Evolutionary conservation across 2,329 filamentous ascomycete genomes (phyloP), one percentile per base, ranked within the genome.

Genomic region (Colletotrichum sojae): DNA sequence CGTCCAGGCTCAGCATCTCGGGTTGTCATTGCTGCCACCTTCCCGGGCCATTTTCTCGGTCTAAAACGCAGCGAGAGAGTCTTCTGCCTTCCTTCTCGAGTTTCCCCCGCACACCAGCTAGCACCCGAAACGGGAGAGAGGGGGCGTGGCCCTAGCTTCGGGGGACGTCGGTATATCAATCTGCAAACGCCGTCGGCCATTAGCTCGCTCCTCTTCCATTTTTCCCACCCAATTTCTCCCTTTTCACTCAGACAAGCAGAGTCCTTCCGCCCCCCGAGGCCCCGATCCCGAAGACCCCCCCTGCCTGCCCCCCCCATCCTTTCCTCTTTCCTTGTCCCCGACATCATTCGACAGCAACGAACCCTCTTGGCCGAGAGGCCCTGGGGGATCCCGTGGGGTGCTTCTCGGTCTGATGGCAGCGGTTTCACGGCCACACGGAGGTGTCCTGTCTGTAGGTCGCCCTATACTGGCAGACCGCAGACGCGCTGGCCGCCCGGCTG

Each of bases 351-450:
- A 69, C 62, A 66, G 65, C 68, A 60, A 49, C 51, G 36, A 68
- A 60, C 39, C 68, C 68, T 70, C 68, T 70, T 70, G 68, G 68
- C 68, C 68, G 68, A 68, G 62, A 40, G 55, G 48, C 46, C 18
- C 12, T 20, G n/a, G 62, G 55, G 62, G 48, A 48, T 27, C 39
- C 8, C 22, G 43, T 51, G 55, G 46, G 43, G 64, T 49, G n/a
- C 20, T 49, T 70, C 68, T 70, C 68, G 68, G 65, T 56, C 68
- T 64, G 59, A 70, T 56, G 68, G 68, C 68, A 64, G 68, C 68
- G 60, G 68, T 70, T 70, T 70, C 68, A 70, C 68, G 68, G 65
- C 65, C 36, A 70, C 55, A 69, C 43, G 68, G 65, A 70, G 54
- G n/a, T 54, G 36, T 69, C 43, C 62, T 49, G 6, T 25, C 62